Conservation (phyloP, 2,329 filamentous ascomycete genomes). For the Thermoascus crustaceus region DNA sequence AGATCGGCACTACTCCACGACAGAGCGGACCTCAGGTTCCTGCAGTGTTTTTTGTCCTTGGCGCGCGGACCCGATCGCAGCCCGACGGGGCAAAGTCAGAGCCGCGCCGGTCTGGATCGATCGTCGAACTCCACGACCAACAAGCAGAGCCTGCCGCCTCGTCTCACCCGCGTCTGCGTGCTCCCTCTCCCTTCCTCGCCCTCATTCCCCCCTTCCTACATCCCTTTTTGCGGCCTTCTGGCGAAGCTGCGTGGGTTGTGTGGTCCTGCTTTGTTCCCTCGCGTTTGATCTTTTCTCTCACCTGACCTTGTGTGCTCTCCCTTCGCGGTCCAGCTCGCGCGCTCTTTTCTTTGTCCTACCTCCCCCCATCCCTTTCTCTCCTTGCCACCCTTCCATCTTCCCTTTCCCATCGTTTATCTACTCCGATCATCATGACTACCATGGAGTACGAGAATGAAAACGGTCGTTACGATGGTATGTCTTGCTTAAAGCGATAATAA, state of each 20-base stretch:
- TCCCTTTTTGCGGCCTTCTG: no score
- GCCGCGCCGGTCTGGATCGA: neutral
- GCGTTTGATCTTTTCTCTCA: conserved; percentile 3
- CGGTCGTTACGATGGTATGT: conserved; percentile 58
- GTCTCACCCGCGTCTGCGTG: neutral
- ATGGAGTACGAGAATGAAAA: conserved; percentile 61
- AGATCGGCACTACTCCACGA: no score
- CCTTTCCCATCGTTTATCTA: conserved; percentile 7
- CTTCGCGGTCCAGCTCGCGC: conserved; percentile 7
- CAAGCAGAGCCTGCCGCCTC: conserved; percentile 1
- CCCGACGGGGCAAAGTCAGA: neutral
- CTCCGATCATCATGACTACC: conserved; percentile 31
- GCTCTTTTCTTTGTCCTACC: conserved; percentile 16
- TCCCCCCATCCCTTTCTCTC: conserved; percentile 11
- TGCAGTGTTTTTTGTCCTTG: neutral
- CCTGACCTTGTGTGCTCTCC: conserved; percentile 3
- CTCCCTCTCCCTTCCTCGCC: conserved; percentile 6
- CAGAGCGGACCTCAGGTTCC: no score
- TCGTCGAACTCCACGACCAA: neutral
- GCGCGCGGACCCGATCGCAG: neutral
- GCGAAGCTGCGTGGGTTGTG: no score
- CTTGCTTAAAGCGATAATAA: no score
- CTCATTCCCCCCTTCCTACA: conserved; percentile 7
- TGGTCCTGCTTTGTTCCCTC: no score
- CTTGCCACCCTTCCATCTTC: conserved; percentile 1